Conservation (phyloP, 1,139 yeast species). For the Suzukiozyma palmioleophila region DNA sequence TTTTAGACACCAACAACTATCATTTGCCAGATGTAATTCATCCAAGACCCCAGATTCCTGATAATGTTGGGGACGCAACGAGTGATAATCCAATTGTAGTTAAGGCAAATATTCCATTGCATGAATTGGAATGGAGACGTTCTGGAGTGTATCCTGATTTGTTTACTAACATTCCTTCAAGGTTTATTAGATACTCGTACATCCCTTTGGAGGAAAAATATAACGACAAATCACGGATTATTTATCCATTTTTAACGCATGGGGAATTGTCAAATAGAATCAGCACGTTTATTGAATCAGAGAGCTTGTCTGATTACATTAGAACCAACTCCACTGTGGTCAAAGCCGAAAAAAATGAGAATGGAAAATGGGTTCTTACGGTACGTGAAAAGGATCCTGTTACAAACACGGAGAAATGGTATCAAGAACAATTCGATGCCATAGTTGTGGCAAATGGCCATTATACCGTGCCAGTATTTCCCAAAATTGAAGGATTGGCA, state of each 20-base stretch:
- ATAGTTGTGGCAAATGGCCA: conserved; percentile 53
- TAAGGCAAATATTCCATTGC: conserved; percentile 9
- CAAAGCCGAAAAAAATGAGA: conserved; percentile 24
- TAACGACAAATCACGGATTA: conserved; percentile 18
- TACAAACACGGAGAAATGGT: conserved; percentile 30
- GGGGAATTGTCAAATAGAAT: conserved; percentile 31
- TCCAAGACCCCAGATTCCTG: conserved; percentile 18
- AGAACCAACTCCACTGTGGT: conserved; percentile 39
- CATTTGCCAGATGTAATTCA: conserved; percentile 22
- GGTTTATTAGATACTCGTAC: conserved; percentile 41
- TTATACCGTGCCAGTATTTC: conserved; percentile 48
- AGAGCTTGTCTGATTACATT: conserved; percentile 27
- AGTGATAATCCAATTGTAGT: conserved; percentile 15
- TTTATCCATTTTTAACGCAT: conserved; percentile 40
- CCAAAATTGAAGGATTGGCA: conserved; percentile 47
- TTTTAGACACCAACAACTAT: conserved; percentile 25
- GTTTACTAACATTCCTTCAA: conserved; percentile 44
- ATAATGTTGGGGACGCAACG: conserved; percentile 11
- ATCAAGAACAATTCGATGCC: conserved; percentile 41
- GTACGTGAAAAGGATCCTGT: conserved; percentile 21
- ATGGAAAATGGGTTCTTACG: conserved; percentile 42
- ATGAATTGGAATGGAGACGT: conserved; percentile 33
- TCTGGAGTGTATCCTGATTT: conserved; percentile 41
- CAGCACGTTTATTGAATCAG: conserved; percentile 22
- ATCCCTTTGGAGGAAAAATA: conserved; percentile 26